Conservation (phyloP, 2,329 filamentous ascomycete genomes). For the Aspergillus pseudoterreus region DNA sequence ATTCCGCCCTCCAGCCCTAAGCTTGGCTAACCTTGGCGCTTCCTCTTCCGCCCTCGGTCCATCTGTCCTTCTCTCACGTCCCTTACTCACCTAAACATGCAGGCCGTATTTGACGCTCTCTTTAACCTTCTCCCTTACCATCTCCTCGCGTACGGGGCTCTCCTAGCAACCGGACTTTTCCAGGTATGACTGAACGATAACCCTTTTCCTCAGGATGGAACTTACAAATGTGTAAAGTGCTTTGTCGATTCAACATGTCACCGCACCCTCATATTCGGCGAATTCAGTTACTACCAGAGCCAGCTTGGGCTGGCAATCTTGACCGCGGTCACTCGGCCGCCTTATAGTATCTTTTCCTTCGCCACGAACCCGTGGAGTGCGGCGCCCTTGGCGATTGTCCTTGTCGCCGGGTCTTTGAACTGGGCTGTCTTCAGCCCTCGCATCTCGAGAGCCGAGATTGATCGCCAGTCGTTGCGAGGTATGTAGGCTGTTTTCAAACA, state of each 20-base stretch:
- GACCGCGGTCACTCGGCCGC: conserved; percentile 32
- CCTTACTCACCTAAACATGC: conserved; percentile 10
- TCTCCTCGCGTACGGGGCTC: conserved; percentile 36
- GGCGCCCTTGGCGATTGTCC: conserved; percentile 28
- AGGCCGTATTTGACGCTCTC: conserved; percentile 5
- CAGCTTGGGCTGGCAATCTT: conserved; percentile 35
- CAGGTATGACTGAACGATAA: conserved; percentile 16
- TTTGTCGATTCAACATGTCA: background rate
- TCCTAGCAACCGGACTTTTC: conserved; percentile 39
- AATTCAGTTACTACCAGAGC: conserved; percentile 35
- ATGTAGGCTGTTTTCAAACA: conserved; percentile 1
- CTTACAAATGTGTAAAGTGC: background rate
- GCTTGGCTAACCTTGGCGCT: too few relatives aligned
- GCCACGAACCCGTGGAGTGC: conserved; percentile 17
- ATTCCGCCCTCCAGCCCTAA: too few relatives aligned
- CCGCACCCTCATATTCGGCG: conserved; percentile 34
- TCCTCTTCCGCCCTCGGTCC: background rate
- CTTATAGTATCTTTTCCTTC: conserved; percentile 28
- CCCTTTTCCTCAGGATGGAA: too few relatives aligned
- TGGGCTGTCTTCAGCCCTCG: conserved; percentile 34
- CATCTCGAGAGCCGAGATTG: conserved; percentile 31
- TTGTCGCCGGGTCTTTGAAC: conserved; percentile 33
- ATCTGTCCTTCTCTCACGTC: background rate
- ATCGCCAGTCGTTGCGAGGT: conserved; percentile 26
- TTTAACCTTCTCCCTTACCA: conserved; percentile 30